Percentiles rank a stretch among this genome's conserved stretches.
Evolutionary conservation across 2,329 filamentous ascomycete species (phyloP).

Genomic region (Sphaerulina musiva): DNA sequence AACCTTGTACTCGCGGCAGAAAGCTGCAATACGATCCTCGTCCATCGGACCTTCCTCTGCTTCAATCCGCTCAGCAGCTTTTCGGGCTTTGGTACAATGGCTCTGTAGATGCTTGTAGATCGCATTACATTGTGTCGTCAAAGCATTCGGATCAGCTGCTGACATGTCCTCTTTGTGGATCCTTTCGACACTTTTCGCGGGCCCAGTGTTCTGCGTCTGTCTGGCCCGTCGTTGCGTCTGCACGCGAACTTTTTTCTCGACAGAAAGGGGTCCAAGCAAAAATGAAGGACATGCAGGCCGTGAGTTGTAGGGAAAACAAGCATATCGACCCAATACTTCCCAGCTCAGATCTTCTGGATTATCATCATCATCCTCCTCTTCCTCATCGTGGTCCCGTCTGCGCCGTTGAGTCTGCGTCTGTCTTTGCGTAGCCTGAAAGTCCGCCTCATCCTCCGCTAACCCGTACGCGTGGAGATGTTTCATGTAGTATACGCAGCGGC

Average conservation of each 20-base stretch:
- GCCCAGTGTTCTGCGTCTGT: constrained; percentile 60
- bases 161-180: constrained; percentile 67
- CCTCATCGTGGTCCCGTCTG: constrained; percentile 17
- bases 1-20: constrained; percentile 62
- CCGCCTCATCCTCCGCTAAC: constrained; percentile 47
- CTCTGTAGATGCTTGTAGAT: constrained; percentile 58
- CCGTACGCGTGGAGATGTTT: constrained; percentile 48
- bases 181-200: constrained; percentile 69
- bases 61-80: constrained; percentile 21
- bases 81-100: constrained; percentile 34
- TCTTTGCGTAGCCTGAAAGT: constrained; percentile 5
- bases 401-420: constrained; percentile 20
- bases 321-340: constrained; percentile 72
- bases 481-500: constrained; percentile 87
- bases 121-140: constrained; percentile 70
- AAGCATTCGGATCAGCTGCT: constrained; percentile 67
- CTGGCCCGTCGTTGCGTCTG: constrained; percentile 63
- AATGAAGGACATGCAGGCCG: constrained; percentile 76
- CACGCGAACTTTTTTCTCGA: constrained; percentile 75
- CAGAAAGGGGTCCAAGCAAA: constrained; percentile 77
- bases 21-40: constrained; percentile 33
- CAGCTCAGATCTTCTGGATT: constrained; percentile 73
- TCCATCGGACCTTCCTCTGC: constrained; percentile 35
- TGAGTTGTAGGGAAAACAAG: constrained; percentile 64
- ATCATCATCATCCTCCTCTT: constrained; percentile 56